These are phyloP conservation scores for Eucalyptus cloeziana DNA, from an alignment of 345 rosid species.

Conservation along the genomic window DNA sequence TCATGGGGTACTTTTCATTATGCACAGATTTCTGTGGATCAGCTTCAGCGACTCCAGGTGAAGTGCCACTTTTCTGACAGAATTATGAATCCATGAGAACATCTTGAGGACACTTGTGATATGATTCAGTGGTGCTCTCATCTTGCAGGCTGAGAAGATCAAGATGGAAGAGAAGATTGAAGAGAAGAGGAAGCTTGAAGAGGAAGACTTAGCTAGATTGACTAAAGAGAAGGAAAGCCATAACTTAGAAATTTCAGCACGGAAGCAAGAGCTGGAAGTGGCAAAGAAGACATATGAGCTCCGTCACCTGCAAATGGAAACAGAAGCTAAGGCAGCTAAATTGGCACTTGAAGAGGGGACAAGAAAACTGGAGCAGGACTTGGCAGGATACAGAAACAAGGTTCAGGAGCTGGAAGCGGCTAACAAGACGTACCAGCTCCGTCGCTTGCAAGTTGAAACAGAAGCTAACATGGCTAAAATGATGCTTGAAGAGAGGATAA, in stretches of 20 bases:
- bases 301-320: constrained; percentile 19
- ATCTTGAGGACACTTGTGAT: not conserved
- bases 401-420: not conserved
- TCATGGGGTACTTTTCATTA: not conserved
- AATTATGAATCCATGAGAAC: not conserved
- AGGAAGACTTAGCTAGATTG: constrained; percentile 19
- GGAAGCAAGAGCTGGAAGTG: not conserved
- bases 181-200: constrained; percentile 29
- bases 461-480: not conserved
- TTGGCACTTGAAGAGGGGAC: constrained; percentile 1
- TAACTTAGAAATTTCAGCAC: constrained; percentile 1
- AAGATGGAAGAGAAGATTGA: constrained; percentile 35
- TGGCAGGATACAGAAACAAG: constrained; percentile 19
- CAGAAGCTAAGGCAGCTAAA: not conserved
- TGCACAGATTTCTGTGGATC: constrained; percentile 34
- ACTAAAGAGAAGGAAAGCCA: constrained; percentile 19
- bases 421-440: constrained; percentile 41
- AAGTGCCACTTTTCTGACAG: not conserved
- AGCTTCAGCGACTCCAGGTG: constrained; percentile 51
- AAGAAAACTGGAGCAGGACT: constrained; percentile 10
- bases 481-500: constrained; percentile 1
- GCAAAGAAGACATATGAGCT: constrained; percentile 33
- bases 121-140: not conserved
- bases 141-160: constrained; percentile 27
- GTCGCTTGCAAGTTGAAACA: constrained; percentile 10